Base-by-base conservation (phyloP, 495 filamentous ascomycete species). In the Chaetomidium leptoderma region DNA sequence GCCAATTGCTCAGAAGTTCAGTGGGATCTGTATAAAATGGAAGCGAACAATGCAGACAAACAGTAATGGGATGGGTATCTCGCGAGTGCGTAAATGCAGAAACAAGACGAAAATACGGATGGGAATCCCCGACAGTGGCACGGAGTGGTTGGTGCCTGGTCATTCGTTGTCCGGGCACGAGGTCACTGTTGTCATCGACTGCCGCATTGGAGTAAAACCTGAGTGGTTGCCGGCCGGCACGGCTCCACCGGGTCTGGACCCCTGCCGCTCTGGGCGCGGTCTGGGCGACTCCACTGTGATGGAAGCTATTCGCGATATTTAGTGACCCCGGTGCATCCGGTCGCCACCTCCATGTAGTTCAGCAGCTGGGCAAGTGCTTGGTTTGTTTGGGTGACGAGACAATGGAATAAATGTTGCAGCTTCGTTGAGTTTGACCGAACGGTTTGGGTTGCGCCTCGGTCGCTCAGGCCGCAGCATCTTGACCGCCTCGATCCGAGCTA, bases 81-180 rank as follows among this genome's bases (percentile, higher is more conserved):
- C 51, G 51, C 2, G 23, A n/a, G 5, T 11, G 37, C 2, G n/a
- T 1, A 54, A 54, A 54, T 16, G 29, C 24, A 44, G 19, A 35
- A 42, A 33, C 10, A 16, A 51, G 19, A 11, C n/a, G n/a, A n/a
- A n/a, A n/a, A n/a, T n/a, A n/a, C n/a, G 4, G 50, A 17, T 29
- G 36, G n/a, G n/a, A n/a, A n/a, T n/a, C n/a, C n/a, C n/a, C n/a
- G n/a, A n/a, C n/a, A n/a, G n/a, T n/a, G n/a, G n/a, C n/a, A n/a
- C n/a, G n/a, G n/a, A n/a, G n/a, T 36, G 47, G 32, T 50, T 16
- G 47, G 23, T 52, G 49, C 33, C 49, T 53, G 50, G 50, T 7
- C 6, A n/a, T 14, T 33, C 11, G 32, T 33, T 11, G 45, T 14
- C 33, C 19, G 50, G 36, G 50, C 47, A 50, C 47, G 47, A 24